These are phyloP conservation scores for Ustilago trichophora DNA, from an alignment of 1,284 basidiomycete species.

Conservation along the genomic window DNA sequence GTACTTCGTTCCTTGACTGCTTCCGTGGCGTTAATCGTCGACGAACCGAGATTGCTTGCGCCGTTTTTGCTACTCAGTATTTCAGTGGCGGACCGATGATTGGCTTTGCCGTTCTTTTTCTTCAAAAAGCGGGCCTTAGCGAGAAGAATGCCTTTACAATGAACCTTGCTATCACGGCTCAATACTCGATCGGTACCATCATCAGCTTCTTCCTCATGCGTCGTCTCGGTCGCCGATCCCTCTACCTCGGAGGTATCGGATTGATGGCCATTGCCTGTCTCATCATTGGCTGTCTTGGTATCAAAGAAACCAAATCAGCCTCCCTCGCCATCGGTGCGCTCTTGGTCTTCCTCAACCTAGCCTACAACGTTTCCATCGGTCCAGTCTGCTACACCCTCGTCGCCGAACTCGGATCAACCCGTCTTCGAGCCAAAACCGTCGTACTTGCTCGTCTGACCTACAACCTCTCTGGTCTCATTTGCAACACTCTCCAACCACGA, in stretches of 20 bases:
- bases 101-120: conserved; percentile 65
- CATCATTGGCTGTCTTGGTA: conserved; percentile 43
- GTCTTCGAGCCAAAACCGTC: conserved; percentile 70
- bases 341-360: background rate
- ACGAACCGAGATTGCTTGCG: conserved; percentile 68
- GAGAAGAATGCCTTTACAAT: conserved; percentile 65
- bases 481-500: conserved; percentile 64
- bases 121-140: conserved; percentile 68
- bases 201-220: conserved; percentile 66
- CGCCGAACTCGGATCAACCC: conserved; percentile 68
- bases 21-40: conserved; percentile 68
- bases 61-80: conserved; percentile 63
- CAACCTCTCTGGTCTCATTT: conserved; percentile 56
- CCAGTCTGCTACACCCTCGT: conserved; percentile 67
- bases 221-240: conserved; percentile 67
- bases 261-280: conserved; percentile 51
- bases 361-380: background rate
- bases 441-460: conserved; percentile 69
- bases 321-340: conserved; percentile 1
- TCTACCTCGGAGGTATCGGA: conserved; percentile 69
- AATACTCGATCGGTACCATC: conserved; percentile 66
- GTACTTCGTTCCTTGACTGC: conserved; percentile 68
- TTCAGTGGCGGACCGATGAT: conserved; percentile 57
- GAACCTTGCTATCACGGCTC: conserved; percentile 65
- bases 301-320: conserved; percentile 70